Evolutionary conservation across 306 rosid genomes (phyloP), one percentile per base, ranked within the genome.

Genomic region (Betula pendula): DNA sequence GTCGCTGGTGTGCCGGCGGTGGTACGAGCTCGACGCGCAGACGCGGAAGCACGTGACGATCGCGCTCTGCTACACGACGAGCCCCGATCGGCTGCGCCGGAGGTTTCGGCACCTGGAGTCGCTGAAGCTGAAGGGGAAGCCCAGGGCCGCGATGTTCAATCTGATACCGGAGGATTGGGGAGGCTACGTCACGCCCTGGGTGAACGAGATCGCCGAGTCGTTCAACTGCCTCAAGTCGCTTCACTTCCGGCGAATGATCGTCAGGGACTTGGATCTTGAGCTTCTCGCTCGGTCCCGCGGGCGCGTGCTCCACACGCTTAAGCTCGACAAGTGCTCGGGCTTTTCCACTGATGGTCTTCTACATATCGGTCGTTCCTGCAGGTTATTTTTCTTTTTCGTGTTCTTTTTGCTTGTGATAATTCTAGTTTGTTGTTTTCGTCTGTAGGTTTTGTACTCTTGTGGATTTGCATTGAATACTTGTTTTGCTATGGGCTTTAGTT

Each of bases 91-190:
- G 49, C 88, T 95, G 19, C 84, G 92, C 5, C 78, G 80, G 49
- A 77, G 99, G 47, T 95, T 95, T 59, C 81, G 83, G 1, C 92
- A 92, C 77, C 85, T 95, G 0, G 96, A 92, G 72, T 95, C 99
- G 14, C 76, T 95, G 83, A 83, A 84, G 51, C 80, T 95, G 73
- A 95, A 95, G 43, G 99, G 97, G 9, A 95, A 95, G 84, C 99
- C 99, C 1, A 82, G 99, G 33, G 97, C 99, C 3, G 97, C 99
- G 6, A 92, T 92, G 97, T 92, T 95, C 83, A 95, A 95, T 81
- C 79, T 95, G 68, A 95, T 95, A 51, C 97, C 97, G 1, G 99
- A 95, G 85, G 89, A 95, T 72, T 95, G 99, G 99, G 99, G 99
- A 55, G 99, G 99, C 0, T 88, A 72, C 22, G 97, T 95, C 0